A percentile compares a stretch with the other conserved stretches of the same genome.
These are phyloP conservation scores for Priceomyces haplophilus DNA, from an alignment of 805 yeast genomes.

Conservation along the genomic window DNA sequence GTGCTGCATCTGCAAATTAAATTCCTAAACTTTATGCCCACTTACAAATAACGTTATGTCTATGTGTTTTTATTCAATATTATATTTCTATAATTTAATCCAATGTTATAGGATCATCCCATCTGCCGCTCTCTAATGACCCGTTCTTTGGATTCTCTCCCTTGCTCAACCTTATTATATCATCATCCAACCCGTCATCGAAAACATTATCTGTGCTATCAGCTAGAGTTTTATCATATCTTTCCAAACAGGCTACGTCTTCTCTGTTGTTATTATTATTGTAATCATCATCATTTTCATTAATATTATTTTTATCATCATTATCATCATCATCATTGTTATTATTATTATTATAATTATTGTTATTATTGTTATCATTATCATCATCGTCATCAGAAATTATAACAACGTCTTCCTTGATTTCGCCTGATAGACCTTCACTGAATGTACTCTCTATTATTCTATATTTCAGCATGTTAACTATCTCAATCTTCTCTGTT, in stretches of 20 bases:
- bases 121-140: slow-evolving; percentile 23
- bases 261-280: background rate
- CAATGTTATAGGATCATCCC: slow-evolving; percentile 39
- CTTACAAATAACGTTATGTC: background rate
- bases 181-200: slow-evolving; percentile 32
- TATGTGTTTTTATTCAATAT: background rate
- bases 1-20: slow-evolving; percentile 16
- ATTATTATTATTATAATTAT: slow-evolving; percentile 7
- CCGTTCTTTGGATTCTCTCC: slow-evolving; percentile 13
- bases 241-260: background rate
- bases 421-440: slow-evolving; percentile 6
- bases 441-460: slow-evolving; percentile 26
- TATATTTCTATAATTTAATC: slow-evolving; percentile 18
- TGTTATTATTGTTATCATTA: slow-evolving; percentile 1
- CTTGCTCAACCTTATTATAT: slow-evolving; percentile 15
- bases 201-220: slow-evolving; percentile 17
- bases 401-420: slow-evolving; percentile 26
- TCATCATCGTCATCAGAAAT: slow-evolving; percentile 32
- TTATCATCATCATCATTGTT: slow-evolving; percentile 8
- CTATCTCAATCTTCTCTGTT: slow-evolving; percentile 32
- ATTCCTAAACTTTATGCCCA: background rate
- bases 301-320: slow-evolving; percentile 7
- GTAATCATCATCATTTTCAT: slow-evolving; percentile 24
- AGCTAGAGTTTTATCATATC: background rate
- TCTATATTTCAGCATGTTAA: slow-evolving; percentile 32